Evolutionary conservation across 2,329 filamentous ascomycete species (phyloP).

Genomic region (Fusarium foetens): DNA sequence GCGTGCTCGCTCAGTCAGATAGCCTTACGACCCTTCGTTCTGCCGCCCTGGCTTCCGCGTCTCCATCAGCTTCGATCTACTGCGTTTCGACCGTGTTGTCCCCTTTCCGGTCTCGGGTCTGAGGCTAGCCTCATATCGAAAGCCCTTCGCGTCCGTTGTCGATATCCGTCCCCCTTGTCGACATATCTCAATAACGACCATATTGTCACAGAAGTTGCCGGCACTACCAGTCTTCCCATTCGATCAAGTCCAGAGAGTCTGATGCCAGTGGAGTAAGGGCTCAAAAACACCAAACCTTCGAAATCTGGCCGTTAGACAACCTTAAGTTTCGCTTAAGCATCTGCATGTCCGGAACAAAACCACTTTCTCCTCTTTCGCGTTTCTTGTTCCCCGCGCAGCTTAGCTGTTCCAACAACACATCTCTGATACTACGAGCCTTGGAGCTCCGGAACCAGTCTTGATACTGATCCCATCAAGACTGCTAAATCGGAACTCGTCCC

Average conservation of each 20-base stretch:
- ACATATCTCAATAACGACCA: background rate
- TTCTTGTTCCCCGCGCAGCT: background rate
- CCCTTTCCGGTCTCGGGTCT: slow-evolving; percentile 6
- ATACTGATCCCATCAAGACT: background rate
- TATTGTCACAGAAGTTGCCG: background rate
- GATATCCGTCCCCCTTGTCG: slow-evolving; percentile 1
- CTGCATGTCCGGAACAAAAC: background rate
- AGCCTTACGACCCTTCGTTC: slow-evolving; percentile 19
- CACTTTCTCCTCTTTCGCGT: background rate
- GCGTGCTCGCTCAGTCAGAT: slow-evolving; percentile 14
- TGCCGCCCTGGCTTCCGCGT: slow-evolving; percentile 14
- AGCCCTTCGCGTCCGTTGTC: slow-evolving; percentile 9
- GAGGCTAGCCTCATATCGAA: slow-evolving; percentile 22
- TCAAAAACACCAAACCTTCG: background rate
- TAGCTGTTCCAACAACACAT: slow-evolving; percentile 1
- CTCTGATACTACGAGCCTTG: background rate
- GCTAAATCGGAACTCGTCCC: background rate
- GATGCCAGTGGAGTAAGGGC: background rate
- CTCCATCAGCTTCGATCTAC: slow-evolving; percentile 8
- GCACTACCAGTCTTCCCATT: background rate
- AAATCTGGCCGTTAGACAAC: background rate
- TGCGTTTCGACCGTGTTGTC: slow-evolving; percentile 9
- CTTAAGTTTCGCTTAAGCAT: background rate
- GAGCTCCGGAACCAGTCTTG: background rate
- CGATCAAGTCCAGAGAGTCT: background rate